Conservation (phyloP, 345 rosid species). For the Hibiscus tridactylites region DNA sequence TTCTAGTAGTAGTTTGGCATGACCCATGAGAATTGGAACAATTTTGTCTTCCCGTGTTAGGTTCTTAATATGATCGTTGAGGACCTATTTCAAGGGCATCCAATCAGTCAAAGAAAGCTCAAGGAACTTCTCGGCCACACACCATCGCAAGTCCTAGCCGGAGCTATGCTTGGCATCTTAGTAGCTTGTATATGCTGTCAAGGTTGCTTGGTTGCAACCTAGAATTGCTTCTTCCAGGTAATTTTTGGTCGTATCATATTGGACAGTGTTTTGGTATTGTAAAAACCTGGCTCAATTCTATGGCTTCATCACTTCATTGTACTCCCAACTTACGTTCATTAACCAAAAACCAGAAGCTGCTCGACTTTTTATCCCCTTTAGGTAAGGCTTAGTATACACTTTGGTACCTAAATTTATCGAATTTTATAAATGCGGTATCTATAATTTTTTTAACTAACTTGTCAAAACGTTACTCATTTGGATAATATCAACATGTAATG, state of each 20-base stretch:
- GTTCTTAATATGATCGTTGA: constrained; percentile 83
- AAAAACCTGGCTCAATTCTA: constrained; percentile 6
- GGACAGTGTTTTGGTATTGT: not conserved
- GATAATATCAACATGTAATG: too few relatives aligned
- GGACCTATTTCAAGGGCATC: constrained; percentile 91
- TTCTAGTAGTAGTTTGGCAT: not conserved
- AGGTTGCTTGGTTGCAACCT: constrained; percentile 48
- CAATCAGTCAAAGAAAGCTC: constrained; percentile 84
- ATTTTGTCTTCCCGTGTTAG: constrained; percentile 23
- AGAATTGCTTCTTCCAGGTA: constrained; percentile 16
- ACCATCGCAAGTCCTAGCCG: constrained; percentile 81
- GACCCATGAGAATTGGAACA: not conserved
- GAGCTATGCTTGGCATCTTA: constrained; percentile 72
- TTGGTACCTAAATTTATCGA: too few relatives aligned
- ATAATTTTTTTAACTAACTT: too few relatives aligned
- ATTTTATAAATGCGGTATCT: too few relatives aligned
- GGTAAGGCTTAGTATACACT: too few relatives aligned
- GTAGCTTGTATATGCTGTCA: constrained; percentile 70
- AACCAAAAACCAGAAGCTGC: too few relatives aligned
- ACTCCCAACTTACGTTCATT: not conserved
- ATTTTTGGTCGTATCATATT: constrained; percentile 12
- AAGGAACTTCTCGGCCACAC: constrained; percentile 93
- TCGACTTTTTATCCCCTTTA: too few relatives aligned
- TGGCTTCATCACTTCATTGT: constrained; percentile 9
- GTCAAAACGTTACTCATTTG: too few relatives aligned